phyloP scores from a whole-genome alignment of 2,329 filamentous ascomycete species.

The Bipolaris sorokiniana region DNA sequence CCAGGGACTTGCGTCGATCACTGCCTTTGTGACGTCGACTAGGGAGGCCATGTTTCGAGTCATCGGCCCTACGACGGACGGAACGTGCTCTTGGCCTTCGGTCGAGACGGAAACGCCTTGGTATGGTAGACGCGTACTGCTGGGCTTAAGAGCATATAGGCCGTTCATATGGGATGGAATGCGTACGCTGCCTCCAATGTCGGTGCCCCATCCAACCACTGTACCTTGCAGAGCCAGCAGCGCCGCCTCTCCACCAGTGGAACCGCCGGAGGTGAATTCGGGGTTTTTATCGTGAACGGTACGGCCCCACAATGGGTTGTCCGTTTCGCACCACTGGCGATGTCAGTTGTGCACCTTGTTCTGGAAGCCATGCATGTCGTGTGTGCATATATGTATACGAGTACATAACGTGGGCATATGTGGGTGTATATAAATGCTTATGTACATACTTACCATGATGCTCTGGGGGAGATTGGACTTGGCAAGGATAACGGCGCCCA shows the following conservation, averaged over 20 bases:
- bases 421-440: no score
- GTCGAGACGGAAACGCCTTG: constrained; percentile 65
- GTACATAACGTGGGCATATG: no score
- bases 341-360: not conserved
- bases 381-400: no score
- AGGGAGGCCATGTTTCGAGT: constrained; percentile 60
- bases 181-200: constrained; percentile 63
- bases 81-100: constrained; percentile 69
- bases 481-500: constrained; percentile 56
- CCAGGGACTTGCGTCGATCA: constrained; percentile 61
- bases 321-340: constrained; percentile 64
- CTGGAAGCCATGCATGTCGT: not conserved
- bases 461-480: constrained; percentile 64
- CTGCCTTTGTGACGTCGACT: constrained; percentile 55
- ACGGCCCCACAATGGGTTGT: constrained; percentile 66
- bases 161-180: constrained; percentile 67
- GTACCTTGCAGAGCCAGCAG: constrained; percentile 61
- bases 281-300: constrained; percentile 64
- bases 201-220: constrained; percentile 64
- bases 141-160: constrained; percentile 62
- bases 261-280: constrained; percentile 61
- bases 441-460: constrained; percentile 54
- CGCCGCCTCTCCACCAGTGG: constrained; percentile 65
- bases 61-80: constrained; percentile 67
- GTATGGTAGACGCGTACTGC: constrained; percentile 63